Conservation (phyloP, 1,284 basidiomycete species). For the Termitomyces sp. region DNA sequence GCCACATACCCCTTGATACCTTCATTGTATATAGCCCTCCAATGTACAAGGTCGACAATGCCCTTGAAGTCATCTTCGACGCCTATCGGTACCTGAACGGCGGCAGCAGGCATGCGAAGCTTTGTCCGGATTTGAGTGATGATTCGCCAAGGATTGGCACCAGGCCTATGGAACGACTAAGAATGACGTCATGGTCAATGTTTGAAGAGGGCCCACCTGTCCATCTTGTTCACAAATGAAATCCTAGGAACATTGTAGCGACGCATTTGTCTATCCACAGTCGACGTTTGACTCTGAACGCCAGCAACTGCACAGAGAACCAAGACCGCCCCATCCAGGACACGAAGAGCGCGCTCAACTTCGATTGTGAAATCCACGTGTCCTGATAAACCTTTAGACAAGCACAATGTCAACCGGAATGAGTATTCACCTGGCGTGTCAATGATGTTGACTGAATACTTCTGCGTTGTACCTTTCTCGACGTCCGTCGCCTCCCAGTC, state of each 20-base stretch:
- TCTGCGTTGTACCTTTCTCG: conserved; percentile 61
- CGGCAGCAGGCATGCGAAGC: conserved; percentile 88
- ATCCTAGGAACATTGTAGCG: conserved; percentile 94
- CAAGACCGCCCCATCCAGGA: conserved; percentile 94
- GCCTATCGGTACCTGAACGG: conserved; percentile 97
- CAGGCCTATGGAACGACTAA: conserved; percentile 55
- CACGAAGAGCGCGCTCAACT: conserved; percentile 94
- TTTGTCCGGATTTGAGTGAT: conserved; percentile 91
- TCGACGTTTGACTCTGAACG: conserved; percentile 98
- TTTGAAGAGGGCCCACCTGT: conserved; percentile 49
- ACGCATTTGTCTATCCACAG: conserved; percentile 98
- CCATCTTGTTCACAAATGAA: conserved; percentile 99
- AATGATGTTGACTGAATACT: conserved; percentile 97
- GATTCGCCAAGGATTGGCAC: conserved; percentile 96
- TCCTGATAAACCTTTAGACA: conserved; percentile 38
- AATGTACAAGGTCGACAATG: conserved; percentile 91
- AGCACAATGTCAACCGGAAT: background rate
- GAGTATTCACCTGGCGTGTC: conserved; percentile 82
- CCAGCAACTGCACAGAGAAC: conserved; percentile 97
- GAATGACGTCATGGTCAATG: conserved; percentile 2
- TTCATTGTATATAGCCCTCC: conserved; percentile 94
- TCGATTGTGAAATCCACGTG: conserved; percentile 99
- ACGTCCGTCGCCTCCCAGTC: conserved; percentile 85
- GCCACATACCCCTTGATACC: conserved; percentile 86
- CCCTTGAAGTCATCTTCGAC: conserved; percentile 85